Percentiles rank a stretch among this genome's conserved stretches.
Evolutionary conservation across 257 asterid species (phyloP).

Genomic region (Gynochthodes officinalis): DNA sequence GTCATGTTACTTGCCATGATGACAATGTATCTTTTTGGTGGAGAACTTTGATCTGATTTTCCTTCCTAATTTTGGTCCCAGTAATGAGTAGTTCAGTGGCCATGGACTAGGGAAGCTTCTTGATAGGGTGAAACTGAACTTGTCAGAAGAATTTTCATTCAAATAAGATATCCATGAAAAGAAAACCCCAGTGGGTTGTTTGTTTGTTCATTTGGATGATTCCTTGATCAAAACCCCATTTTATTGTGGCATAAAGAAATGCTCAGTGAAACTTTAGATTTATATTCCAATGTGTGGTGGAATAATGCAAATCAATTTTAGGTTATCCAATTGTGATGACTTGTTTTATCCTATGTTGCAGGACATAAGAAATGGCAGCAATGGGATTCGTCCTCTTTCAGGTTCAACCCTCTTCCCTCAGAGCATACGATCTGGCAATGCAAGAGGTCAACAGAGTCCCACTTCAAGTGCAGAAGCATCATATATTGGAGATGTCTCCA

Average conservation of each 20-base stretch:
- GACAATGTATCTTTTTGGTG: not conserved
- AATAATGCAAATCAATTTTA: too few species aligned
- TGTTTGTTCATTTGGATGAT: not conserved
- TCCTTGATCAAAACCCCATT: not conserved
- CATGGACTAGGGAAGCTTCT: not conserved
- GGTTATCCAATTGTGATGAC: not conserved
- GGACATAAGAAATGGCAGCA: constrained; percentile 73
- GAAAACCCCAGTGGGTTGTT: not conserved
- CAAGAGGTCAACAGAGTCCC: constrained; percentile 44
- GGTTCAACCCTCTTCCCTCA: constrained; percentile 91
- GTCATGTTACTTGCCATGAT: not conserved
- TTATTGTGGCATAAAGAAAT: not conserved
- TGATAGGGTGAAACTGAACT: not conserved
- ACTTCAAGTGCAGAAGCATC: constrained; percentile 33
- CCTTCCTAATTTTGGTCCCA: not conserved
- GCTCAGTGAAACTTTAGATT: too few species aligned
- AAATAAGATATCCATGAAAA: not conserved
- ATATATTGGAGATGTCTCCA: constrained; percentile 36
- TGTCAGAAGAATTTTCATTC: not conserved
- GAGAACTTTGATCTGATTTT: not conserved
- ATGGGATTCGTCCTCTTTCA: constrained; percentile 59
- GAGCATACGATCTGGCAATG: constrained; percentile 76
- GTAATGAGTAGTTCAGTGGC: not conserved
- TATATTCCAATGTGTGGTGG: too few species aligned
- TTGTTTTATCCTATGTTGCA: constrained; percentile 31